Evolutionary conservation across 108 stramenopile genomes (phyloP), one percentile per base, ranked within the genome.

Genomic region (Stephanodiscus minutulus): DNA sequence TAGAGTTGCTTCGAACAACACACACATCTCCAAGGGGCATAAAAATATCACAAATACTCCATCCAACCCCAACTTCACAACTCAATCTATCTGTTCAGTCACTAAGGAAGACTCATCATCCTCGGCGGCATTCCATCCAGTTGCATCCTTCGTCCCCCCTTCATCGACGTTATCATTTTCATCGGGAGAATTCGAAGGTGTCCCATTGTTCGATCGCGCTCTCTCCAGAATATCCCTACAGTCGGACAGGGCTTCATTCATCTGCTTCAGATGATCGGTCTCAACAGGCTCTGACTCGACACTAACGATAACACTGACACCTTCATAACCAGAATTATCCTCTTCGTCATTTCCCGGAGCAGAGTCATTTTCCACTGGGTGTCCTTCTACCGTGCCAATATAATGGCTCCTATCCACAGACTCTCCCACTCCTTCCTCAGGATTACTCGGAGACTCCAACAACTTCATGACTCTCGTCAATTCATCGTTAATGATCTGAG

Each of bases 401-500:
- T 57, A 31, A 46, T 48, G 44, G 18, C 49, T 33, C 65, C 48
- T 21, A 48, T 66, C 28, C 46, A 59, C 24, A 27, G 21, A 31
- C 54, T 44, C 43, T 43, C 67, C 57, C 25, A 56, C 58, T 9
- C 57, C 36, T 67, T 58, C 25, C n/a, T 56, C 66, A 7, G 1
- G 58, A 41, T 61, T 64, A 33, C 7, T 44, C 36, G 61, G 62
- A 37, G 49, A 28, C 35, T 56, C 25, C 39, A 78, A 54, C 25
- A 78, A 33, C 31, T 58, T 31, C 64, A 78, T 78, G 25, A 72
- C 77, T 29, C 66, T 71, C 11, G 57, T 59, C 37, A 72, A 55
- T 44, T 78, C 77, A 61, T 78, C 70, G 39, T 65, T 71, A 36
- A 78, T 78, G 43, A 53, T n/a, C n/a, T n/a, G n/a, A n/a, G n/a